Evolutionary conservation across 1,139 yeast genomes (phyloP).

Genomic region (Pneumocystis canis): DNA sequence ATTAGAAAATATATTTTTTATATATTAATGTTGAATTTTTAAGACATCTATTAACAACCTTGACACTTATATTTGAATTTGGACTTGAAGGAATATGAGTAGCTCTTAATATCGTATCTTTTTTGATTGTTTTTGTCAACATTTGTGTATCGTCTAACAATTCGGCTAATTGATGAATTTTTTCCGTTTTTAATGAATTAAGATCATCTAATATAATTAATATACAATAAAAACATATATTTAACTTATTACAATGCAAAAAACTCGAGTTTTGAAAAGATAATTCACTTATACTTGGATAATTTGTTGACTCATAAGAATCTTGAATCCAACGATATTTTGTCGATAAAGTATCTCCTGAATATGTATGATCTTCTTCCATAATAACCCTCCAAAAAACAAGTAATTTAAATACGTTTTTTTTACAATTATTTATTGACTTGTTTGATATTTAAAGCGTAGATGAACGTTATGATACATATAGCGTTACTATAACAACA

Average conservation of each 20-base stretch:
- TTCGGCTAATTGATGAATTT: neutral
- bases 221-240: neutral
- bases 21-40: neutral
- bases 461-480: neutral
- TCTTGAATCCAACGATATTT: neutral
- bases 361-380: neutral
- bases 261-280: neutral
- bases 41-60: neutral
- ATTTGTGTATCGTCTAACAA: neutral
- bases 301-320: neutral
- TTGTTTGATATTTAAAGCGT: neutral
- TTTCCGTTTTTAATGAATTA: neutral
- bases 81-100: neutral
- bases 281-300: neutral
- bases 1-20: neutral
- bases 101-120: neutral
- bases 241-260: neutral
- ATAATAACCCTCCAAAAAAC: neutral
- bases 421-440: neutral
- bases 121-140: neutral
- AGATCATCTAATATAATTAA: neutral
- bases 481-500: neutral
- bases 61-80: neutral
- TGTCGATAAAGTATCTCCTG: neutral
- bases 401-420: neutral